These are phyloP conservation scores for Penicillium robsamsonii DNA, from an alignment of 495 filamentous ascomycete genomes.

Conservation along the genomic window DNA sequence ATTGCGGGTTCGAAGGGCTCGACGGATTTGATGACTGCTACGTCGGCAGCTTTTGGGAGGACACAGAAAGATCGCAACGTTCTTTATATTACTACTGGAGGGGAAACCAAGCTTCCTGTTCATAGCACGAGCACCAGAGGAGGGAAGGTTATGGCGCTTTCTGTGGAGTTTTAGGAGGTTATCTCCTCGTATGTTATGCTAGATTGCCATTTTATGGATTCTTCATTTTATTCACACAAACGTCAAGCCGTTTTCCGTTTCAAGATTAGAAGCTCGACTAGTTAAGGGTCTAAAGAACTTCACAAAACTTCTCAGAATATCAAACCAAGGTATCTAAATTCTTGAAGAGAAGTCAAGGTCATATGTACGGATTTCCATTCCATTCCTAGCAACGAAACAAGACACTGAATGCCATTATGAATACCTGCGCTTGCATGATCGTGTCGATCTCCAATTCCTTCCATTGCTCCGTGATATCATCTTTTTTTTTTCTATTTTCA, in stretches of 20 bases:
- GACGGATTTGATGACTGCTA: background rate
- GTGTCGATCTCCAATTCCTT: background rate
- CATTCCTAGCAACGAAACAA: constrained; percentile 3
- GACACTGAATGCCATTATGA: constrained; percentile 10
- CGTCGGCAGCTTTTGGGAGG: background rate
- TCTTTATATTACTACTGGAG: constrained; percentile 15
- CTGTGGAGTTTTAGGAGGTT: background rate
- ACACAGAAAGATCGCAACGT: background rate
- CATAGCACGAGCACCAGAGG: constrained; percentile 6
- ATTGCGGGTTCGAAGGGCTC: constrained; percentile 1
- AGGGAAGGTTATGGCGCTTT: constrained; percentile 9
- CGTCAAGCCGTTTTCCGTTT: no score
- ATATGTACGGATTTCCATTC: constrained; percentile 8
- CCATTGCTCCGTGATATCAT: background rate
- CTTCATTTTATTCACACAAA: no score
- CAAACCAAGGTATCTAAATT: background rate
- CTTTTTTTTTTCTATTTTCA: constrained; percentile 11
- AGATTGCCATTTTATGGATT: background rate
- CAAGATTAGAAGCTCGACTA: no score
- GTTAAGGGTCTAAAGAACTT: no score
- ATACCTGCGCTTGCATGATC: constrained; percentile 13
- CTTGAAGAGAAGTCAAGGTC: background rate
- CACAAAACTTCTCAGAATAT: background rate
- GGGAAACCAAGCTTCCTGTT: constrained; percentile 4
- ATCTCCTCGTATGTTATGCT: background rate